These are phyloP conservation scores for Elaeagnus macrophylla DNA, from an alignment of 306 rosid species.

Conservation along the genomic window DNA sequence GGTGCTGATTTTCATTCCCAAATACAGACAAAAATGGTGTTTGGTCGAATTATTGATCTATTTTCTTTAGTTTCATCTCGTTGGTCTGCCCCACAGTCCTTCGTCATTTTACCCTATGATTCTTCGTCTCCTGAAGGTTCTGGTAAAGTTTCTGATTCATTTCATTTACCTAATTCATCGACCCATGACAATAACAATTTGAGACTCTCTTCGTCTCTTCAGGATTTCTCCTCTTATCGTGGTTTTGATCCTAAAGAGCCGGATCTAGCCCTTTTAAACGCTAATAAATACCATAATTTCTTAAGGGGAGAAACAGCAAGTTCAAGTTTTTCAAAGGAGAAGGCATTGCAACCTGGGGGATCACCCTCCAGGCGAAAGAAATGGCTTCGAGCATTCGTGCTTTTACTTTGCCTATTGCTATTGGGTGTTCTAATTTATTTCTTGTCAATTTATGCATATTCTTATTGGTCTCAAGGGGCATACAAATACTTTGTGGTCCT, in stretches of 20 bases:
- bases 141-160: conserved; percentile 10
- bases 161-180: conserved; percentile 3
- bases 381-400: conserved; percentile 39
- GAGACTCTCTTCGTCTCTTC: conserved; percentile 69
- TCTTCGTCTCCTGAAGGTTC: conserved; percentile 11
- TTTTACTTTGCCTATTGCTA: conserved; percentile 34
- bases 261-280: not conserved
- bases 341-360: conserved; percentile 27
- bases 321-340: conserved; percentile 57
- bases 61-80: conserved; percentile 28
- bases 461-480: conserved; percentile 56
- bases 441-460: conserved; percentile 35
- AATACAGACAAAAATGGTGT: conserved; percentile 27
- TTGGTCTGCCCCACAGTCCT: conserved; percentile 26
- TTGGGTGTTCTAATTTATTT: conserved; percentile 45
- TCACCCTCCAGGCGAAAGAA: conserved; percentile 34
- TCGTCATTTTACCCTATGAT: not conserved
- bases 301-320: conserved; percentile 32
- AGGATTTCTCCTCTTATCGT: conserved; percentile 60
- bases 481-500: conserved; percentile 71
- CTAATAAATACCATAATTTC: conserved; percentile 18
- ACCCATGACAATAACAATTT: conserved; percentile 32
- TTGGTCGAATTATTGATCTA: conserved; percentile 39
- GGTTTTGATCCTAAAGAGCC: conserved; percentile 22
- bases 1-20: too few relatives aligned